These are phyloP conservation scores for Parastagonospora avenae DNA, from an alignment of 2,329 filamentous ascomycete genomes.

Conservation along the genomic window DNA sequence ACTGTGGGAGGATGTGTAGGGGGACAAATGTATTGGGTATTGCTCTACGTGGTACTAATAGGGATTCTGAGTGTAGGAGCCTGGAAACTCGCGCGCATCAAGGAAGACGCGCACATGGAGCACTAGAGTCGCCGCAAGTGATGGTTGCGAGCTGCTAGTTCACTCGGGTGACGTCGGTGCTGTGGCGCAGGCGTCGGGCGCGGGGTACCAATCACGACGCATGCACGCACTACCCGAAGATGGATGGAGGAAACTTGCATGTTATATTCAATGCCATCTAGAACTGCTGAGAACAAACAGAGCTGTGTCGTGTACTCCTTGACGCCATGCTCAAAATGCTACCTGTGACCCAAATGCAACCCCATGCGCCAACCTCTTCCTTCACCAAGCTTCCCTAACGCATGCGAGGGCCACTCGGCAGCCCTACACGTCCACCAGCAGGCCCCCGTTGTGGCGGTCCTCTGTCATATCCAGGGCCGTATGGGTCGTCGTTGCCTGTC, in stretches of 20 bases:
- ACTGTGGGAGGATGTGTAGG: conserved; percentile 6
- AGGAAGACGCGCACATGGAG: conserved; percentile 9
- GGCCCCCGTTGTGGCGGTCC: conserved; percentile 31
- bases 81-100: not conserved
- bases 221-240: not conserved
- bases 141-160: conserved; percentile 16
- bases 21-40: not conserved
- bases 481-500: conserved; percentile 39
- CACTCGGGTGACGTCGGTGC: conserved; percentile 10
- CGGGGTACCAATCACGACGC: not conserved
- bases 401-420: conserved; percentile 48
- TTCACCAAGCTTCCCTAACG: conserved; percentile 22
- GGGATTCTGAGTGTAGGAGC: not conserved
- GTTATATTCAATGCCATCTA: not conserved
- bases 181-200: conserved; percentile 8
- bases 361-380: conserved; percentile 22
- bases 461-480: conserved; percentile 33
- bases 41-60: not conserved
- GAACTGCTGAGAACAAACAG: not conserved
- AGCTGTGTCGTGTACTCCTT: not conserved
- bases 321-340: conserved; percentile 1
- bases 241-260: not conserved
- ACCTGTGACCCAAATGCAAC: conserved; percentile 8
- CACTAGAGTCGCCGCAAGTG: conserved; percentile 16
- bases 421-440: conserved; percentile 40